Base-by-base conservation (phyloP, 495 filamentous ascomycete species). In the Aspergillus incahuasiensis region DNA sequence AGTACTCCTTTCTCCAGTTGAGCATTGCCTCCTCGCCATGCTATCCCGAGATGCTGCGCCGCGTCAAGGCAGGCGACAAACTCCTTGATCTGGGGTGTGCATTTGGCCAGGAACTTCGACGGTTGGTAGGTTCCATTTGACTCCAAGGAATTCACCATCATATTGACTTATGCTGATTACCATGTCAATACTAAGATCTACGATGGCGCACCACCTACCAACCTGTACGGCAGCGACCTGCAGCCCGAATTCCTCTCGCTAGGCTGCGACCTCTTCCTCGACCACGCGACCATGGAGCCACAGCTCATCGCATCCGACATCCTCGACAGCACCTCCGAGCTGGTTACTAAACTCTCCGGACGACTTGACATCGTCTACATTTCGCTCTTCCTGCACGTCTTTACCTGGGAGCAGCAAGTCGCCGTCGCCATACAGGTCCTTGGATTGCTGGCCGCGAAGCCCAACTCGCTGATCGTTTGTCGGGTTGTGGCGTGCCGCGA, bases 331-430 rank as follows among this genome's bases (percentile, higher is more conserved):
- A 52, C 67, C 2, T 73, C 70, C 34, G 58, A 46, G 18, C 53
- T 63, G 2, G 49, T 77, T 5, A 39, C 59, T 87, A 1, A 78
- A 3, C 34, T 38, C 34, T 7, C 34, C 34, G 34, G 34, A 8
- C 7, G 12, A 12, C 34, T 38, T 12, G 15, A 86, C 48, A 80
- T 87, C 22, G 61, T 85, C 30, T 76, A 83, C 56, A 71, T 77
- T 0, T 68, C 69, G 1, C 75, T 74, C 0, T 82, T 88, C 57
- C 78, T 88, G 41, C 84, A 87, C 51, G 69, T 87, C 6, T 88
- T 85, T 52, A 58, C 56, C n/a, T 81, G 69, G 59, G 72, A 78
- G 0, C 64, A 78, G 6, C 85, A 87, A 57, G 63, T 81, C 8
- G 38, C 59, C 0, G 60, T 79, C 8, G 76, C 73, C 2, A 76